A percentile compares a stretch with the other conserved stretches of the same genome.
Evolutionary conservation across 1,284 basidiomycete genomes (phyloP).

Genomic region (Trametes versicolor): DNA sequence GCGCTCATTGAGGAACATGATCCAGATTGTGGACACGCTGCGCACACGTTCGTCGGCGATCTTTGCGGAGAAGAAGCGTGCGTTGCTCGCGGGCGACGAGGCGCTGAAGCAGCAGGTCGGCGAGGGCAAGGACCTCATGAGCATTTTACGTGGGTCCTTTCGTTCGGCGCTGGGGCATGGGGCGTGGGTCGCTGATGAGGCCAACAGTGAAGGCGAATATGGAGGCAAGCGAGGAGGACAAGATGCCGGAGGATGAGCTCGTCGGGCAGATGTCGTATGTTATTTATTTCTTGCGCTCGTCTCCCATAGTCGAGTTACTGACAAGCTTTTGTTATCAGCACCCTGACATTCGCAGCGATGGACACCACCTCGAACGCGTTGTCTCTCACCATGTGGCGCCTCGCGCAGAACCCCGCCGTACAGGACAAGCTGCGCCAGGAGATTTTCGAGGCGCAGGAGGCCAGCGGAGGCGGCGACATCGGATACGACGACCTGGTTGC

Average conservation of each 20-base stretch:
- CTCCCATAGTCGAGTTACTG: no score
- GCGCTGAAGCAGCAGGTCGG: conserved; percentile 39
- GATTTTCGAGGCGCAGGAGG: conserved; percentile 31
- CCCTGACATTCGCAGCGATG: conserved; percentile 40
- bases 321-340: conserved; percentile 20
- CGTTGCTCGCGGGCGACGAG: conserved; percentile 40
- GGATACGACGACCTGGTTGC: conserved; percentile 42
- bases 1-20: conserved; percentile 25
- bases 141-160: conserved; percentile 42
- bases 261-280: conserved; percentile 31
- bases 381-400: conserved; percentile 38
- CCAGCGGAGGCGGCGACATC: conserved; percentile 33
- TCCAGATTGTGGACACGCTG: conserved; percentile 1
- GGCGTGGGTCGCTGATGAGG: neutral
- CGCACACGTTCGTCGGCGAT: conserved; percentile 30
- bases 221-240: conserved; percentile 37
- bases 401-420: conserved; percentile 31
- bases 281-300: conserved; percentile 33
- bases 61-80: conserved; percentile 36
- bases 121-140: conserved; percentile 45
- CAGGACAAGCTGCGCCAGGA: conserved; percentile 41
- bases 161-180: neutral
- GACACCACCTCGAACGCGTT: conserved; percentile 44
- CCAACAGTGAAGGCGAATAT: conserved; percentile 42
- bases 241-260: conserved; percentile 33